phyloP scores from a whole-genome alignment of 2,329 filamentous ascomycete species.

The Lasiodiplodia hormozganensis region DNA sequence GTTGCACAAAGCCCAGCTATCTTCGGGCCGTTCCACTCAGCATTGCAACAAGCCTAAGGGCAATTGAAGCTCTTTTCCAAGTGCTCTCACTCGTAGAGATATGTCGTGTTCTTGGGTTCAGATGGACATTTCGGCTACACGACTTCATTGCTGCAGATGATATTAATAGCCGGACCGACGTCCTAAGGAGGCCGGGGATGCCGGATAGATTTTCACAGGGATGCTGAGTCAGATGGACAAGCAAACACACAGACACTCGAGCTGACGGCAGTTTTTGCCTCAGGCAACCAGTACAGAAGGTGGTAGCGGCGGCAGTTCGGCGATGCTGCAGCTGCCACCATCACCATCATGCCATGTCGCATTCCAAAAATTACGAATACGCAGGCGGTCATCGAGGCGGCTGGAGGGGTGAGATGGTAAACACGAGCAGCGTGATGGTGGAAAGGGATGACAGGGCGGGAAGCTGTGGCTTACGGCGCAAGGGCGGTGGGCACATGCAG shows the following conservation, averaged over 20 bases:
- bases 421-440: neutral
- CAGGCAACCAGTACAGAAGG: neutral
- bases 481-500: neutral
- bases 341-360: neutral
- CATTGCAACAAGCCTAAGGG: no score
- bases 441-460: neutral
- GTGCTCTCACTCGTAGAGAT: no score
- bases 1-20: neutral
- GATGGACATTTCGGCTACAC: no score
- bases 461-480: constrained; percentile 13
- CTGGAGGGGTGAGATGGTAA: neutral
- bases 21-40: no score
- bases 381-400: neutral
- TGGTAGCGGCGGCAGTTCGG: neutral
- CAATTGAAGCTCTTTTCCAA: no score
- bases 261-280: constrained; percentile 15
- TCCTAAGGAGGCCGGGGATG: neutral
- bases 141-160: no score
- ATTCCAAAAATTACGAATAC: neutral
- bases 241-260: neutral
- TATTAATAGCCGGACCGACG: no score
- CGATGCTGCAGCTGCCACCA: neutral
- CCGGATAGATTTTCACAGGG: constrained; percentile 11
- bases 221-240: neutral
- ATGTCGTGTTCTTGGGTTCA: no score